Conservation (phyloP, 2,329 filamentous ascomycete genomes). For the Blastomyces parvus region DNA sequence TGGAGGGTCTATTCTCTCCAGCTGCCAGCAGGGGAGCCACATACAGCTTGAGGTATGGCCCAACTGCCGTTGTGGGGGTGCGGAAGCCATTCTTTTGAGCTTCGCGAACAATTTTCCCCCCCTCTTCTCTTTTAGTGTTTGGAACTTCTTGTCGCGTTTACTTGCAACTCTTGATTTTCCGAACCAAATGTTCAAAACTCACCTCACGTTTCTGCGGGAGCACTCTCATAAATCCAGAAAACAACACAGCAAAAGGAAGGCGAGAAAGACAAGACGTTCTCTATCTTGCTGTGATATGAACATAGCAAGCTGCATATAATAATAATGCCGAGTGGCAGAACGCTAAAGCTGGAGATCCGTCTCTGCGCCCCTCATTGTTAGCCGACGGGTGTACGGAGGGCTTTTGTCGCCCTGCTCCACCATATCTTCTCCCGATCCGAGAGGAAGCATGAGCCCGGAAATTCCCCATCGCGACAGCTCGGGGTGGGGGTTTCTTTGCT, state of each 20-base stretch:
- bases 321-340: neutral
- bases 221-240: neutral
- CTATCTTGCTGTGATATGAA: no score
- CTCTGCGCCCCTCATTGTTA: neutral
- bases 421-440: neutral
- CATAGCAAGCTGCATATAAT: neutral
- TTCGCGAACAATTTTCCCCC: neutral
- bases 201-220: neutral
- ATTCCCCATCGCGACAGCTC: neutral
- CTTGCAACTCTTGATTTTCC: no score
- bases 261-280: no score
- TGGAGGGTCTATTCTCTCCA: neutral
- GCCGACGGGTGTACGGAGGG: neutral
- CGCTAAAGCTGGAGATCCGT: neutral
- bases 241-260: neutral
- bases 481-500: neutral
- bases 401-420: neutral
- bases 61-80: neutral
- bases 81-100: neutral
- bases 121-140: neutral
- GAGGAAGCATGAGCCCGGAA: neutral
- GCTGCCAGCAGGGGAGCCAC: neutral
- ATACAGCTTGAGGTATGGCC: neutral
- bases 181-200: no score
- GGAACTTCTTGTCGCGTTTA: neutral